Evolutionary conservation across 805 yeast genomes (phyloP), one percentile per base, ranked within the genome.

Genomic region (Ogataea saltuana): DNA sequence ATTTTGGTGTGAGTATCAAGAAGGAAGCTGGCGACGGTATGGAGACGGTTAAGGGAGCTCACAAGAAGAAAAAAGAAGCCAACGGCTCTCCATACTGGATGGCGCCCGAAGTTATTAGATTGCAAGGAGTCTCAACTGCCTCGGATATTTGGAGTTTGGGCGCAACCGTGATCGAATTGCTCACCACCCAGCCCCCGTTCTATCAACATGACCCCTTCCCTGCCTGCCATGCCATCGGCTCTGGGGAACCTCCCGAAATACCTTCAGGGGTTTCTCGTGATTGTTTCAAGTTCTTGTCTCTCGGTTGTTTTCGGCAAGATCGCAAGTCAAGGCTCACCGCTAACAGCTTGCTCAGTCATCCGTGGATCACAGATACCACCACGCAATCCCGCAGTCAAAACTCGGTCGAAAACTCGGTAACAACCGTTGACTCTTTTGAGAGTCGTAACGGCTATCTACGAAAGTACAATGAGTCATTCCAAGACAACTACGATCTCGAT

Each of bases 21-120:
- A 39, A 41, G 21, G 91, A 84, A 58, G 83, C 83, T 55, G 90
- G 89, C 1, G 87, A 85, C 12, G 86, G 88, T n/a, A 74, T 85
- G 1, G 71, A 69, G 30, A 72, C 73, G 2, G 53, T 43, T 10
- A 39, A 33, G 56, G 31, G 51, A 52, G 54, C 75, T 67, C 49
- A 63, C 12, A 64, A 60, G 49, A 58, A 44, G 45, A 59, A 45
- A 46, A 62, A 57, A 38, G 71, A 74, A 2, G 80, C 78, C 7
- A 78, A 75, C 12, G 99, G 99, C 1, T 88, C 98, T 0, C 95
- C 97, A 0, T 86, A 91, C 60, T 93, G 98, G 98, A 90, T 93
- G 97, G 97, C 99, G 0, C 99, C 99, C 0, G 99, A 93, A 59
- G 81, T 95, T 2, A 85, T 93, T 4, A 71, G 83, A 31, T 81